phyloP scores from a whole-genome alignment of 805 yeast genomes.

The Kodamaea neixiangensis region DNA sequence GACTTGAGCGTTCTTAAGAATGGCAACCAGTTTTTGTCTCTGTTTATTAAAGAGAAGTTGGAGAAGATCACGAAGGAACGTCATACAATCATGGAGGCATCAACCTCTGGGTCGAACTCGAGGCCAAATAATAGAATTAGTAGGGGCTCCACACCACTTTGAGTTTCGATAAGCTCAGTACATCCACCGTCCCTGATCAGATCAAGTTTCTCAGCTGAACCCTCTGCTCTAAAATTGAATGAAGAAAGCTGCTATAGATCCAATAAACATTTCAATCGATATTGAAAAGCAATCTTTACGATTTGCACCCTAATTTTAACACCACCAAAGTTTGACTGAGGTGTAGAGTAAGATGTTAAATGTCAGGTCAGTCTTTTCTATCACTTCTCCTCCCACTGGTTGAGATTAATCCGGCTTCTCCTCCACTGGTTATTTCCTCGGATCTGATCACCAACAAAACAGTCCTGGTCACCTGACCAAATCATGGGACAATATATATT shows the following conservation, averaged over 20 bases:
- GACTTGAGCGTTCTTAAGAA: conserved; percentile 25
- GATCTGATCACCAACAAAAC: neutral
- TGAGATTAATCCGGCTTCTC: too few relatives aligned
- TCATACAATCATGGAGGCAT: conserved; percentile 28
- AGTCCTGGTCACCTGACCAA: neutral
- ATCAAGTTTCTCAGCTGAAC: too few relatives aligned
- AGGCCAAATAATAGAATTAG: conserved; percentile 39
- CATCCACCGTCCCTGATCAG: neutral
- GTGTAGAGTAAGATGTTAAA: too few relatives aligned
- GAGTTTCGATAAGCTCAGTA: neutral
- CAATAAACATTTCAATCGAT: neutral
- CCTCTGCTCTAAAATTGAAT: too few relatives aligned
- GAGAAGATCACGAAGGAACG: conserved; percentile 40
- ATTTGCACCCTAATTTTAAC: neutral
- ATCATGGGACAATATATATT: neutral
- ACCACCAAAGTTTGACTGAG: too few relatives aligned
- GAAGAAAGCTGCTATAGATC: too few relatives aligned
- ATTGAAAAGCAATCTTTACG: neutral
- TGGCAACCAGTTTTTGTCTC: conserved; percentile 33
- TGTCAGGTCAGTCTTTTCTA: neutral
- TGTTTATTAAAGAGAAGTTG: conserved; percentile 30
- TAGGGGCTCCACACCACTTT: conserved; percentile 41
- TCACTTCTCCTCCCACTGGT: neutral
- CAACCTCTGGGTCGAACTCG: conserved; percentile 29
- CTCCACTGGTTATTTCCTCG: too few relatives aligned